Evolutionary conservation across 352 stramenopile genomes (phyloP), one percentile per base, ranked within the genome.

Genomic region (Globisporangium okanoganense): DNA sequence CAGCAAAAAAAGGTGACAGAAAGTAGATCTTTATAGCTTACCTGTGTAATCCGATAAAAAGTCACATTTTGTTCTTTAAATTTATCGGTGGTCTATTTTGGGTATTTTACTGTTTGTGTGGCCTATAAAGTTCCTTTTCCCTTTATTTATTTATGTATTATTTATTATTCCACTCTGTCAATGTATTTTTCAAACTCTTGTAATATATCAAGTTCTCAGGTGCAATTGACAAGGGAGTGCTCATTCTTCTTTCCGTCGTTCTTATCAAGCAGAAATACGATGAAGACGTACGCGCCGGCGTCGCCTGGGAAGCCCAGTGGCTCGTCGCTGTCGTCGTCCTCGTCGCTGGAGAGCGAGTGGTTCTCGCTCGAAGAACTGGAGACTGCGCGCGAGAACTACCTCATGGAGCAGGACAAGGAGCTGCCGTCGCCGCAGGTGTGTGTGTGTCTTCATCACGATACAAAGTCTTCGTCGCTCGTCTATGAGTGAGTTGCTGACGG

Each of bases 391-490:
- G 81, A 90, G 55, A 76, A 84, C 48, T 93, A 93, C 66, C 66
- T 93, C 41, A 70, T 82, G 58, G 83, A 89, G 54, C 83, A 93
- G 60, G 78, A 93, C 70, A 82, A 86, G 63, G 78, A 91, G 55
- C 68, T 78, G 55, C 81, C 83, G 58, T 84, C 79, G 29, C 73
- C 69, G 48, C 67, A 84, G 76, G 80, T 87, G 2, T 18, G 44
- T 27, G 29, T 9, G 31, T 18, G n/a, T n/a, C n/a, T n/a, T n/a
- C n/a, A n/a, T 52, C 35, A 47, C 22, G 18, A 35, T 50, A 36
- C 36, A n/a, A n/a, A n/a, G n/a, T 43, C 2, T 50, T 31, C n/a
- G 8, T 54, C 6, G 5, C 18, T 29, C 16, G 49, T 43, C 12
- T 24, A 9, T 49, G 36, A 27, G 24, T n/a, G 40, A 3, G 7